Evolutionary conservation across 305 asterid species (phyloP).

Genomic region (Solanum hybrid): DNA sequence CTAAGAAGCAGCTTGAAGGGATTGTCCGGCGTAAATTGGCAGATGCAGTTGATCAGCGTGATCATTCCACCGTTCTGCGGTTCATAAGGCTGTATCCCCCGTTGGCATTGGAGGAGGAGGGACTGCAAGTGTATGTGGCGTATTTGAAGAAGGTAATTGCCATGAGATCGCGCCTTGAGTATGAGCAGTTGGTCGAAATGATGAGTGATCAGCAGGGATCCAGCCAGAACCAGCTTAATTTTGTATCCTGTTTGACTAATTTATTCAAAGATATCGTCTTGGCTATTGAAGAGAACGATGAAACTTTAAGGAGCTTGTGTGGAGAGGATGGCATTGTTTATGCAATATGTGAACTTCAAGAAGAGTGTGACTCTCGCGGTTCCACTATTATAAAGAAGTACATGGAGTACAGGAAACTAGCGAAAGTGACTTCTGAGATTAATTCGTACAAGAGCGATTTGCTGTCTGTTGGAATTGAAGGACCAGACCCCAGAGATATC

Average conservation of each 20-base stretch:
- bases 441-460: conserved; percentile 73
- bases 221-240: conserved; percentile 36
- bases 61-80: conserved; percentile 63
- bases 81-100: conserved; percentile 71
- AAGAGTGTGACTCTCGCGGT: conserved; percentile 86
- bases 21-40: conserved; percentile 48
- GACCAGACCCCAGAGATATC: conserved; percentile 85
- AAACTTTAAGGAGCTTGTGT: conserved; percentile 59
- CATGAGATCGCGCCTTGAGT: conserved; percentile 56
- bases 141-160: conserved; percentile 68
- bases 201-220: conserved; percentile 23
- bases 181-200: conserved; percentile 57
- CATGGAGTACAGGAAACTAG: conserved; percentile 65
- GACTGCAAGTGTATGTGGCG: conserved; percentile 61
- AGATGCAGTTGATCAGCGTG: conserved; percentile 71
- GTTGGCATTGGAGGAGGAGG: conserved; percentile 77
- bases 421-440: conserved; percentile 65
- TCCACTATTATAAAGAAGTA: conserved; percentile 63
- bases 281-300: conserved; percentile 80
- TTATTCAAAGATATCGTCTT: conserved; percentile 77
- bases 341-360: conserved; percentile 84
- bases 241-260: conserved; percentile 64
- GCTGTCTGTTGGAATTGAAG: conserved; percentile 61
- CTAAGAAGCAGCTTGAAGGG: conserved; percentile 72
- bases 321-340: conserved; percentile 92